These are phyloP conservation scores for Blastomyces parvus DNA, from an alignment of 2,329 filamentous ascomycete species.

Conservation along the genomic window DNA sequence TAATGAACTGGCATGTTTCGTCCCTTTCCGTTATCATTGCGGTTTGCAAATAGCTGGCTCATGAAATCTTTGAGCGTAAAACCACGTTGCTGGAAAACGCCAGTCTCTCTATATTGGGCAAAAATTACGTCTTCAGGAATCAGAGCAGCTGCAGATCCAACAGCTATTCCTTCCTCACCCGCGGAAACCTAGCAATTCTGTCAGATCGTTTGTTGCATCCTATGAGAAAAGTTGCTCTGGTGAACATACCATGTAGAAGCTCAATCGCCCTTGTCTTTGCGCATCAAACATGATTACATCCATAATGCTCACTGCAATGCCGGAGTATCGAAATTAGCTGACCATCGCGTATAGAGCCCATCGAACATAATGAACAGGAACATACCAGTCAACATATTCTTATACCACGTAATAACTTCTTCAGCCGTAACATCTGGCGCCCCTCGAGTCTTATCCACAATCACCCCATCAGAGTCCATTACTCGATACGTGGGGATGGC, in stretches of 20 bases:
- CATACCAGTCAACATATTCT: constrained; percentile 52
- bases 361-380: constrained; percentile 1
- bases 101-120: constrained; percentile 88
- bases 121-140: constrained; percentile 82
- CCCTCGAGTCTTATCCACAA: constrained; percentile 64
- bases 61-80: constrained; percentile 86
- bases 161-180: constrained; percentile 86
- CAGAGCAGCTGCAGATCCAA: constrained; percentile 78
- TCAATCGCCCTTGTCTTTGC: constrained; percentile 83
- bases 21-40: constrained; percentile 66
- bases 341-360: background rate
- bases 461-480: constrained; percentile 75
- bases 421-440: constrained; percentile 55
- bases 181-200: constrained; percentile 51
- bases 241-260: constrained; percentile 80
- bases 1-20: constrained; percentile 98
- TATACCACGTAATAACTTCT: constrained; percentile 53
- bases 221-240: background rate
- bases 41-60: constrained; percentile 87
- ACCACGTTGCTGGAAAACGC: constrained; percentile 80
- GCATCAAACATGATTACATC: constrained; percentile 97
- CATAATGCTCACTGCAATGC: constrained; percentile 61
- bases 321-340: background rate
- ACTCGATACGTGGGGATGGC: constrained; percentile 87
- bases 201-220: constrained; percentile 3